These are phyloP conservation scores for Phanerodontia chrysosporium DNA, from an alignment of 768 basidiomycete species.

Conservation along the genomic window DNA sequence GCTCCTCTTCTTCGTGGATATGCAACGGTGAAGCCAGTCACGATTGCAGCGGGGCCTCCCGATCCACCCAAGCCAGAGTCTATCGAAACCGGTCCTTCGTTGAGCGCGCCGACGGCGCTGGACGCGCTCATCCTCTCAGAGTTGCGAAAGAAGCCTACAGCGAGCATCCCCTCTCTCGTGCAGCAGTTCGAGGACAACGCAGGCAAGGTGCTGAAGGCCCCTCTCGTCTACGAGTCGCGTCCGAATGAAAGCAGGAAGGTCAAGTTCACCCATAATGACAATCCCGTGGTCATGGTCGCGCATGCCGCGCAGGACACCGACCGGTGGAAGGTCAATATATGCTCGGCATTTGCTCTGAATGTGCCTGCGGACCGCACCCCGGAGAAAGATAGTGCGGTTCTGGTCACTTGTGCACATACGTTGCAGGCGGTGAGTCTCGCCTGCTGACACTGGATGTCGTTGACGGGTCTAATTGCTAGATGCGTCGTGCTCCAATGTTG, in stretches of 20 bases:
- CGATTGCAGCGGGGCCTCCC: slow-evolving; percentile 21
- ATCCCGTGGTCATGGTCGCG: slow-evolving; percentile 45
- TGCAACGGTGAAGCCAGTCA: slow-evolving; percentile 22
- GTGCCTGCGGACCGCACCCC: slow-evolving; percentile 14
- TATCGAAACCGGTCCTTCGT: background rate
- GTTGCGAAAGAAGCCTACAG: slow-evolving; percentile 11
- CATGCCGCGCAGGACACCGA: slow-evolving; percentile 40
- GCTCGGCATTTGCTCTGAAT: slow-evolving; percentile 55
- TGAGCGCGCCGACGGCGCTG: slow-evolving; percentile 8
- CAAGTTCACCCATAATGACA: slow-evolving; percentile 22
- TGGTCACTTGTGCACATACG: slow-evolving; percentile 61
- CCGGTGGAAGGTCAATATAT: slow-evolving; percentile 44
- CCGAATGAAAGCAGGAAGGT: slow-evolving; percentile 31
- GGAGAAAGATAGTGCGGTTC: slow-evolving; percentile 28
- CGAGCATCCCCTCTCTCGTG: slow-evolving; percentile 30
- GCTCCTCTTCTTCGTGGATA: slow-evolving; percentile 7
- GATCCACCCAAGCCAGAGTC: slow-evolving; percentile 12
- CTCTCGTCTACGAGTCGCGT: slow-evolving; percentile 50
- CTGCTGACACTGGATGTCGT: background rate
- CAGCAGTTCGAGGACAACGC: slow-evolving; percentile 39
- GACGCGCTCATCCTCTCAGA: slow-evolving; percentile 22
- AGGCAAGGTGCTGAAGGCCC: slow-evolving; percentile 37
- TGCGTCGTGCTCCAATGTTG: slow-evolving; percentile 31
- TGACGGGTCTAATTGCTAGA: slow-evolving; percentile 23
- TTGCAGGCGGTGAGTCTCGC: slow-evolving; percentile 47